Conservation (phyloP, 2,329 filamentous ascomycete genomes). For the Penicillium sumatraense region DNA sequence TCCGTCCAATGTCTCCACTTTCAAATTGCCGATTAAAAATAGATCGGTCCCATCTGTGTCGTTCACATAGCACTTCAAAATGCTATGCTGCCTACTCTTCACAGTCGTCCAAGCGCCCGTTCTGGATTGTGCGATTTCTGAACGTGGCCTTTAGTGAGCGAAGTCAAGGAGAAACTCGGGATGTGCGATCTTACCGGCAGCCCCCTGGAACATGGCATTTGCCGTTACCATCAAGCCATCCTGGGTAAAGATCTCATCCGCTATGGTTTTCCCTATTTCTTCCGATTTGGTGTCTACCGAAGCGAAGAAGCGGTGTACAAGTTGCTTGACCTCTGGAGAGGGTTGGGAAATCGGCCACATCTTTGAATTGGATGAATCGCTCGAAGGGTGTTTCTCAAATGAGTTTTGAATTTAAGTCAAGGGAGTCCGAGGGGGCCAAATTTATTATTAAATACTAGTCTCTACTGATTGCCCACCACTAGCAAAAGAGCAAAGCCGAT, state of each 20-base stretch:
- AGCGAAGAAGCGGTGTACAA: constrained; percentile 4
- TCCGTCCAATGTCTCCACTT: background rate
- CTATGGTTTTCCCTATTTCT: constrained; percentile 1
- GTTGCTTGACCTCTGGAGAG: background rate
- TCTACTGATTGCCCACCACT: background rate
- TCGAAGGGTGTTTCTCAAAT: background rate
- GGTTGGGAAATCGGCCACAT: constrained; percentile 1
- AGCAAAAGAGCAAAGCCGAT: background rate
- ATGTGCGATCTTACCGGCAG: background rate
- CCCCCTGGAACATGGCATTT: background rate
- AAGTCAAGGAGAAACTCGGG: background rate
- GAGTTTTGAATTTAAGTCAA: constrained; percentile 4
- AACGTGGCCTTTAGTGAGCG: background rate
- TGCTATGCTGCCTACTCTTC: background rate
- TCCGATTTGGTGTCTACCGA: constrained; percentile 6
- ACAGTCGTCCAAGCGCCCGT: constrained; percentile 1
- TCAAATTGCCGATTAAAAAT: constrained; percentile 5
- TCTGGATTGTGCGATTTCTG: background rate
- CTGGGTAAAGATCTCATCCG: constrained; percentile 2
- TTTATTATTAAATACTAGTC: background rate
- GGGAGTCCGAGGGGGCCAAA: constrained; percentile 2
- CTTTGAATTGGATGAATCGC: background rate
- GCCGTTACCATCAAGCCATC: constrained; percentile 2
- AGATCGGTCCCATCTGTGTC: constrained; percentile 2
- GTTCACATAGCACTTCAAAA: constrained; percentile 4